phyloP scores from a whole-genome alignment of 768 basidiomycete genomes.

The Suillus tomentosus region DNA sequence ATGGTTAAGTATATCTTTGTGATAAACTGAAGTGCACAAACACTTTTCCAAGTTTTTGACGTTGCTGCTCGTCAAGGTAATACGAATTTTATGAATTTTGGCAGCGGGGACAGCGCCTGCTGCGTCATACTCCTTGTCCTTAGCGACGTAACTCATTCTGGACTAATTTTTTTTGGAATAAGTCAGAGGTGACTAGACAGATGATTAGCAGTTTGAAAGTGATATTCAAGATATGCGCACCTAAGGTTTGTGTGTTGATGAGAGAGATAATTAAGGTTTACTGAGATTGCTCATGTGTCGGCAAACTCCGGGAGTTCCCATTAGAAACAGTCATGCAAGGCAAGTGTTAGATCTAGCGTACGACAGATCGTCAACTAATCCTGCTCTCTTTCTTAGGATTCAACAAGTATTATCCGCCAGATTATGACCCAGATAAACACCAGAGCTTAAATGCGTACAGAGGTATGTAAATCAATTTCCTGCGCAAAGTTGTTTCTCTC shows the following conservation, averaged over 20 bases:
- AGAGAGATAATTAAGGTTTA: conserved; percentile 5
- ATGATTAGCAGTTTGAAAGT: not conserved
- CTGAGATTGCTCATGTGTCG: not conserved
- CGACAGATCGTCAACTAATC: conserved; percentile 15
- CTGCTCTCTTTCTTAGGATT: conserved; percentile 46
- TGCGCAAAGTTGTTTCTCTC: conserved; percentile 7
- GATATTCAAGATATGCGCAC: not conserved
- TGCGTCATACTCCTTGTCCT: conserved; percentile 98
- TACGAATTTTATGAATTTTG: conserved; percentile 98
- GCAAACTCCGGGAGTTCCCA: not conserved
- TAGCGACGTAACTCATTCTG: conserved; percentile 98
- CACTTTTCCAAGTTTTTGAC: conserved; percentile 99
- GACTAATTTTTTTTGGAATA: conserved; percentile 38
- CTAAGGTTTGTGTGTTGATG: conserved; percentile 9
- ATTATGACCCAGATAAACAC: conserved; percentile 71
- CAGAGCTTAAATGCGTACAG: conserved; percentile 71
- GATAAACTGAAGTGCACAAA: conserved; percentile 36
- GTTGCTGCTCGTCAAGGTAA: conserved; percentile 97
- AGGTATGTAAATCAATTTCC: conserved; percentile 44
- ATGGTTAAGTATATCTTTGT: not conserved
- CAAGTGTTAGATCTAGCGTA: conserved; percentile 19
- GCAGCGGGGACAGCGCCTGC: conserved; percentile 84
- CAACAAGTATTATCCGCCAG: conserved; percentile 81
- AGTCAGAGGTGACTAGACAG: conserved; percentile 80
- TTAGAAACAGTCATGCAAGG: conserved; percentile 43